Evolutionary conservation across 129 eudicot species (phyloP).

Genomic region (Helianthus tuberosus): DNA sequence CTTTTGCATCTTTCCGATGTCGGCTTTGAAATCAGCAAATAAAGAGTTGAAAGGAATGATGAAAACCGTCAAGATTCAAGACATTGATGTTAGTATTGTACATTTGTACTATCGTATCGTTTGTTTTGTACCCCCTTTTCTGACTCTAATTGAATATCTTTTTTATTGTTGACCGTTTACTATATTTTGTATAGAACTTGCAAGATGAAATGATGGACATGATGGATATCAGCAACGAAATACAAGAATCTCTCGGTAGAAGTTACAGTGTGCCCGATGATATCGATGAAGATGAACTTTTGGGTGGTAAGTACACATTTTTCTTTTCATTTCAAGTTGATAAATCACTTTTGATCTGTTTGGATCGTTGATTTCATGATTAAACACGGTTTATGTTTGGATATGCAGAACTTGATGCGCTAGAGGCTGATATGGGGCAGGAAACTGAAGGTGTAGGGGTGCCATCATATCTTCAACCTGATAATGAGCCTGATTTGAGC

Average conservation of each 20-base stretch:
- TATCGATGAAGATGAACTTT: conserved; percentile 93
- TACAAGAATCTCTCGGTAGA: conserved; percentile 96
- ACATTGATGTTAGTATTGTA: conserved; percentile 72
- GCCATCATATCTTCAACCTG: conserved; percentile 96
- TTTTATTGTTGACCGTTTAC: background rate
- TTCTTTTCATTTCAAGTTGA: background rate
- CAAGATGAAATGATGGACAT: conserved; percentile 99
- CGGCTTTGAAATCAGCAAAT: conserved; percentile 93
- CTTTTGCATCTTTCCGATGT: conserved; percentile 61
- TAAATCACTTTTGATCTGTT: background rate
- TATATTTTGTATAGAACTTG: conserved; percentile 52
- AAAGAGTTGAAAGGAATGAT: conserved; percentile 98
- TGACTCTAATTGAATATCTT: background rate
- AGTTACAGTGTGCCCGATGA: conserved; percentile 96
- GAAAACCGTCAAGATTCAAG: conserved; percentile 96
- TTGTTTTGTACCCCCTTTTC: background rate
- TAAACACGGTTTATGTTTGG: background rate
- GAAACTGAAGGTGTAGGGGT: conserved; percentile 89
- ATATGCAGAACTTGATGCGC: conserved; percentile 88
- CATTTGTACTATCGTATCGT: background rate
- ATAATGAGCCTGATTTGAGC: conserved; percentile 68
- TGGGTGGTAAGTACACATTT: conserved; percentile 70
- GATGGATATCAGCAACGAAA: conserved; percentile 95
- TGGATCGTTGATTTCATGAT: conserved; percentile 7
- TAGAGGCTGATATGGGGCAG: conserved; percentile 91